Conservation (phyloP, 768 basidiomycete species). For the Russula sp. region DNA sequence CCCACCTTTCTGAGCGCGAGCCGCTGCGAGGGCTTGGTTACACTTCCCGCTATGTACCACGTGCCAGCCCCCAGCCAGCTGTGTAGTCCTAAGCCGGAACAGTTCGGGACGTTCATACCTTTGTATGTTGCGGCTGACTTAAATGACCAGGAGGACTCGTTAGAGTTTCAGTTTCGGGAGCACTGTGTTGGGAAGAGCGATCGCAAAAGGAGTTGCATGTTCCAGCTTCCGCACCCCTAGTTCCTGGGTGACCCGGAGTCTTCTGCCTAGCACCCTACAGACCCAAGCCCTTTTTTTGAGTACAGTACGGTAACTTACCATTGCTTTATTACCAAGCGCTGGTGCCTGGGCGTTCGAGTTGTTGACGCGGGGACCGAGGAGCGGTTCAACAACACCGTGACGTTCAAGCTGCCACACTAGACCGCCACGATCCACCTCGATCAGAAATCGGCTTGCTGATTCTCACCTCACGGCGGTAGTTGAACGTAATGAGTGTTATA, state of each 20-base stretch:
- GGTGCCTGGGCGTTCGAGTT: neutral
- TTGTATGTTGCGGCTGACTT: no score
- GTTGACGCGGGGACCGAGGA: constrained; percentile 3
- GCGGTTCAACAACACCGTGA: neutral
- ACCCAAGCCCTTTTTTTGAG: neutral
- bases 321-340: neutral
- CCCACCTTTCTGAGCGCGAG: no score
- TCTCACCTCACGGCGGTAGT: constrained; percentile 12
- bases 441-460: constrained; percentile 17
- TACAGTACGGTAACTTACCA: neutral
- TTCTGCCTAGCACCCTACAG: neutral
- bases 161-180: neutral
- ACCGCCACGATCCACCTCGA: constrained; percentile 2
- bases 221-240: neutral
- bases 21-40: no score
- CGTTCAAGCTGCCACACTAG: constrained; percentile 17
- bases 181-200: neutral
- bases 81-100: no score
- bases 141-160: no score
- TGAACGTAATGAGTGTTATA: neutral
- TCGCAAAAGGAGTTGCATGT: neutral
- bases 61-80: no score
- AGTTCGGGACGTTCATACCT: no score
- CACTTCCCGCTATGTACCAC: no score
- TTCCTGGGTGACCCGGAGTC: neutral